Evolutionary conservation across 352 stramenopile genomes (phyloP).

Genomic region (Hyaloperonospora arabidopsidis): DNA sequence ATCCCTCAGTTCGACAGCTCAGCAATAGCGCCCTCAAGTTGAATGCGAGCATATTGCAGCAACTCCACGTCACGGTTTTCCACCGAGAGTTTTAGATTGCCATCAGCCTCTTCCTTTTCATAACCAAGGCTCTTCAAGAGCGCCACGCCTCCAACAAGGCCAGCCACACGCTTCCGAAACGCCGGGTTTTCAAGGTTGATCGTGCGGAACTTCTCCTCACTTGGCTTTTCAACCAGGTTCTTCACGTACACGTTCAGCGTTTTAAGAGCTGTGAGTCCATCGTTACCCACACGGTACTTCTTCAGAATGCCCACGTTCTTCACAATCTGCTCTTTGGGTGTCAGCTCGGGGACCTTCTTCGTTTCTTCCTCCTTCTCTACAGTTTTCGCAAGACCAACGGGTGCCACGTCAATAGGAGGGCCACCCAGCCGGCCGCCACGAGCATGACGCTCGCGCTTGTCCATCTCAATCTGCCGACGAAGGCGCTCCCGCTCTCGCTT

Average conservation of each 20-base stretch:
- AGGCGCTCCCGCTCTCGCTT: constrained; percentile 86
- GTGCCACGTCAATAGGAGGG: constrained; percentile 47
- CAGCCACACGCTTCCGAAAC: constrained; percentile 85
- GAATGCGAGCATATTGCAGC: constrained; percentile 49
- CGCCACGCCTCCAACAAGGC: constrained; percentile 72
- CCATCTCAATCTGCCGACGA: constrained; percentile 83
- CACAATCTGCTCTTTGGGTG: constrained; percentile 61
- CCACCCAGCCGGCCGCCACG: constrained; percentile 75
- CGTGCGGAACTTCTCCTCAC: constrained; percentile 86
- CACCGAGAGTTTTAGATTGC: constrained; percentile 51
- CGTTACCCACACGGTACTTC: constrained; percentile 77
- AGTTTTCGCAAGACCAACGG: constrained; percentile 25
- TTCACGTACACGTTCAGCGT: constrained; percentile 84
- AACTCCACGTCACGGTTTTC: constrained; percentile 56
- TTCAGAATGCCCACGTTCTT: constrained; percentile 75
- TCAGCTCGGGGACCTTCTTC: constrained; percentile 37
- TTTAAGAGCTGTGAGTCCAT: constrained; percentile 74
- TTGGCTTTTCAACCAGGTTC: constrained; percentile 82
- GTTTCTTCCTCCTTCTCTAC: constrained; percentile 19
- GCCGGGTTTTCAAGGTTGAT: constrained; percentile 88
- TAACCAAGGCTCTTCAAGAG: constrained; percentile 87
- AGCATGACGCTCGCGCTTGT: constrained; percentile 86
- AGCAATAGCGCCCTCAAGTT: constrained; percentile 51
- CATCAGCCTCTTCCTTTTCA: constrained; percentile 71
- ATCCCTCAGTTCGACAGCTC: constrained; percentile 45